Base-by-base conservation (phyloP, 2,329 filamentous ascomycete genomes). In the Diaporthe australafricana region DNA sequence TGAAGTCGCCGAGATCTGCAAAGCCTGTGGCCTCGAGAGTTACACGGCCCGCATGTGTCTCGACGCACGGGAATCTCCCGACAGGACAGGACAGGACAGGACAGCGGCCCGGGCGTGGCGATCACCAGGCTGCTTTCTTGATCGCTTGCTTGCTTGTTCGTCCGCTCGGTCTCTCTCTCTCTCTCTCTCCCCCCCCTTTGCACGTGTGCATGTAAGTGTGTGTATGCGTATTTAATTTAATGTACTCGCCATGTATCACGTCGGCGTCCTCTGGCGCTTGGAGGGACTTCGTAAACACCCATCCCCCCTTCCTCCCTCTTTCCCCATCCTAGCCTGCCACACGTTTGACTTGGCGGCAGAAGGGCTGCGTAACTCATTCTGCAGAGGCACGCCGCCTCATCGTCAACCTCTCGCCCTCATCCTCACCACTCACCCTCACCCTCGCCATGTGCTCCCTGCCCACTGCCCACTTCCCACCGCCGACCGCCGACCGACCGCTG, bases 341-440 rank as follows among this genome's bases (percentile, higher is more conserved):
- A 56, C 45, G 70, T 71, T 71, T 71, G 70, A 71, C 70, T 71
- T 68, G 70, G 70, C 70, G 22, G 42, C 47, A 42, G 20, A 30
- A 42, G 63, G 48, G 69, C 69, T 56, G 40, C 52, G 30, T 45
- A 57, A 35, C 27, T 25, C 45, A n/a, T 32, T 16, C 27, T n/a
- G 17, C 22, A 20, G 22, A 53, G 27, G 50, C 50, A 20, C 50
- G 50, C 50, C 50, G 50, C 27, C 50, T 53, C 50, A 30, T 45
- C 38, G 56, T 45, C 38, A 14, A 42, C 35, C 14, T 17, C 38
- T 45, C 16, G 12, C 53, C 20, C 9, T 38, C 12, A n/a, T 8
- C 45, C 45, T 48, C 45, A 17, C 9, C 42, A 16, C 20, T 53
- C 50, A 17, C 38, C 65, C 40, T 47, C 32, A 38, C 38, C 11